phyloP scores from a whole-genome alignment of 1,284 basidiomycete species.

The Tilletiaria anomala region DNA sequence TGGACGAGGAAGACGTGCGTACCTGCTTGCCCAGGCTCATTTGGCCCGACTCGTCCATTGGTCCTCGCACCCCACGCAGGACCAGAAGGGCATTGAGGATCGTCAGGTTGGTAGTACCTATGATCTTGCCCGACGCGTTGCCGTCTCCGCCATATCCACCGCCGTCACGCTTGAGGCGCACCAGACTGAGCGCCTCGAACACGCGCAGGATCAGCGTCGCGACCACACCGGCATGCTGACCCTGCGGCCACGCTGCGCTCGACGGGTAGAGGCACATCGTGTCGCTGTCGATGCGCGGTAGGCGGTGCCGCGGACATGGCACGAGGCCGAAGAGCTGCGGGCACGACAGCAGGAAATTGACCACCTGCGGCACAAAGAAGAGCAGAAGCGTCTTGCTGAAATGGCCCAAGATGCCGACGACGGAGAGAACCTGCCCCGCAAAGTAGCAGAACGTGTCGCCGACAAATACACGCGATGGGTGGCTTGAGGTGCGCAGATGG shows the following conservation, averaged over 20 bases:
- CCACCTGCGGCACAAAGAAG: slow-evolving; percentile 94
- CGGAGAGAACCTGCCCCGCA: slow-evolving; percentile 46
- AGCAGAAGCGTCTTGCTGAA: slow-evolving; percentile 91
- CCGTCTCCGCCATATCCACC: slow-evolving; percentile 7
- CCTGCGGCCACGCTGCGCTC: slow-evolving; percentile 9
- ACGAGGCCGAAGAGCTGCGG: slow-evolving; percentile 90
- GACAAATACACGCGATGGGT: slow-evolving; percentile 82
- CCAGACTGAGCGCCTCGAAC: slow-evolving; percentile 9
- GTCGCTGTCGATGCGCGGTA: slow-evolving; percentile 47
- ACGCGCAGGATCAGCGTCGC: slow-evolving; percentile 6
- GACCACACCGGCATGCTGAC: neutral
- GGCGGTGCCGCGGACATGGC: slow-evolving; percentile 79
- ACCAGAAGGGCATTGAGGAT: slow-evolving; percentile 34
- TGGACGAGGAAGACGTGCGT: neutral
- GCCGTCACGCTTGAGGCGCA: slow-evolving; percentile 4
- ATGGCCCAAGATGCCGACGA: slow-evolving; percentile 50
- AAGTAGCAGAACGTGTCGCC: slow-evolving; percentile 98
- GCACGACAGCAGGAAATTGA: slow-evolving; percentile 88
- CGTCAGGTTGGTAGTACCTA: slow-evolving; percentile 31
- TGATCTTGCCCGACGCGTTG: slow-evolving; percentile 2
- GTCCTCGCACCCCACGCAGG: slow-evolving; percentile 12
- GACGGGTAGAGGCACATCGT: slow-evolving; percentile 16
- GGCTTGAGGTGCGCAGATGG: slow-evolving; percentile 48
- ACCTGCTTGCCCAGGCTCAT: neutral
- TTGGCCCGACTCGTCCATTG: neutral